Percentiles rank a stretch among this genome's conserved stretches.
Evolutionary conservation across 768 basidiomycete genomes (phyloP).

Genomic region (Russula olivacea): DNA sequence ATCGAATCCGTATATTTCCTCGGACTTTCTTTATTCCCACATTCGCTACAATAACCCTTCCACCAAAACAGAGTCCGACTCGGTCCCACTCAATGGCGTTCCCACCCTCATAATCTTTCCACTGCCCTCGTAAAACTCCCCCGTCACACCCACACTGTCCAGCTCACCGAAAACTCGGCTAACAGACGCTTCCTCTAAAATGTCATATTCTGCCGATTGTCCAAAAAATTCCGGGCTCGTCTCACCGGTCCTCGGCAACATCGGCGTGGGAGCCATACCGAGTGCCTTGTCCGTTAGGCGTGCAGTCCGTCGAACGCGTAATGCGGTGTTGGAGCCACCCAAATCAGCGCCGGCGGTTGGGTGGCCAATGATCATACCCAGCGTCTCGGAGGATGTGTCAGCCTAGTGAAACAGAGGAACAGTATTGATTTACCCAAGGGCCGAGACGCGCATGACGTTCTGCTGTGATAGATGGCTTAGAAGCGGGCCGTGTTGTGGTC

Average conservation of each 20-base stretch:
- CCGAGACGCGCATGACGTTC: conserved; percentile 22
- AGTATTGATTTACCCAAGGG: conserved; percentile 14
- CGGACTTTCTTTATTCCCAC: neutral
- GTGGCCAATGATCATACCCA: conserved; percentile 15
- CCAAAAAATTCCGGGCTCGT: neutral
- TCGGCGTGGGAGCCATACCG: neutral
- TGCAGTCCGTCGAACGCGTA: neutral
- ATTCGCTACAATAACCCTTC: conserved; percentile 3
- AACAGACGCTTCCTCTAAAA: conserved; percentile 9
- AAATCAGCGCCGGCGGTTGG: neutral
- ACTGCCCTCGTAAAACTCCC: neutral
- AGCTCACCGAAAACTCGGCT: conserved; percentile 1
- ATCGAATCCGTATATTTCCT: neutral
- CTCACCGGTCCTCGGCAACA: neutral
- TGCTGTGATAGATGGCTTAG: conserved; percentile 12
- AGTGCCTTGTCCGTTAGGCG: conserved; percentile 13
- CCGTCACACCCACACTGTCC: conserved; percentile 1
- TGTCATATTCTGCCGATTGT: conserved; percentile 7
- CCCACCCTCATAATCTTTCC: neutral
- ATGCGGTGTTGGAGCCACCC: neutral
- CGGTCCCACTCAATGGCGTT: neutral
- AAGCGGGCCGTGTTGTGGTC: conserved; percentile 4
- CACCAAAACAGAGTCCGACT: neutral
- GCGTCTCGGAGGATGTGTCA: conserved; percentile 9
- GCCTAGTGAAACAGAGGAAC: neutral